A percentile compares a stretch with the other conserved stretches of the same genome.
Conservation (phyloP, 192 early-diverging fungal species). For the Cetraspora pellucida region DNA sequence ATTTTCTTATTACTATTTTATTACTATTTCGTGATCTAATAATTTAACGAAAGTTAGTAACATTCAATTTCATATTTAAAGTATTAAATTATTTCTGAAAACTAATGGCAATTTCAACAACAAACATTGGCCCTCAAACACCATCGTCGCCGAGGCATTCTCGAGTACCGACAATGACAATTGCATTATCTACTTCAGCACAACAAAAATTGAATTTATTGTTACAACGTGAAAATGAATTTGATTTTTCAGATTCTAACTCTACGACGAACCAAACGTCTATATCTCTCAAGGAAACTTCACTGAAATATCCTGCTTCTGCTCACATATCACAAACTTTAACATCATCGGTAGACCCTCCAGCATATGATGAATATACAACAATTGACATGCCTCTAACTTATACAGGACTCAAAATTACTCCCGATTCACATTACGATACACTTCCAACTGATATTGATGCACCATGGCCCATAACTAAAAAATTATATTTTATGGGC, state of each 20-base stretch:
- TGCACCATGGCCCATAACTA: constrained; percentile 24
- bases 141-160: not conserved
- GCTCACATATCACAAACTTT: not conserved
- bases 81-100: not conserved
- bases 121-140: not conserved
- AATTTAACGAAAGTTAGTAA: too few species aligned
- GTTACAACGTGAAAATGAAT: not conserved
- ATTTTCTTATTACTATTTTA: not conserved
- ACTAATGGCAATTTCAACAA: not conserved
- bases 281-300: not conserved
- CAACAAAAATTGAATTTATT: not conserved
- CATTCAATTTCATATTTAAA: not conserved
- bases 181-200: constrained; percentile 17
- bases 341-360: not conserved
- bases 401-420: not conserved
- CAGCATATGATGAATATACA: constrained; percentile 17
- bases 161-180: not conserved
- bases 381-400: constrained; percentile 26
- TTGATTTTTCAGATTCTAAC: constrained; percentile 10
- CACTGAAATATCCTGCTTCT: constrained; percentile 4
- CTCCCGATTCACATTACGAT: not conserved
- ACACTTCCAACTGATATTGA: not conserved
- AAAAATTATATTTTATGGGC: constrained; percentile 23
- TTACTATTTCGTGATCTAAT: not conserved
- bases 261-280: too few species aligned